Percentiles rank a stretch among this genome's conserved stretches.
Conservation (phyloP, 768 basidiomycete species). For the Boletus coccyginus region DNA sequence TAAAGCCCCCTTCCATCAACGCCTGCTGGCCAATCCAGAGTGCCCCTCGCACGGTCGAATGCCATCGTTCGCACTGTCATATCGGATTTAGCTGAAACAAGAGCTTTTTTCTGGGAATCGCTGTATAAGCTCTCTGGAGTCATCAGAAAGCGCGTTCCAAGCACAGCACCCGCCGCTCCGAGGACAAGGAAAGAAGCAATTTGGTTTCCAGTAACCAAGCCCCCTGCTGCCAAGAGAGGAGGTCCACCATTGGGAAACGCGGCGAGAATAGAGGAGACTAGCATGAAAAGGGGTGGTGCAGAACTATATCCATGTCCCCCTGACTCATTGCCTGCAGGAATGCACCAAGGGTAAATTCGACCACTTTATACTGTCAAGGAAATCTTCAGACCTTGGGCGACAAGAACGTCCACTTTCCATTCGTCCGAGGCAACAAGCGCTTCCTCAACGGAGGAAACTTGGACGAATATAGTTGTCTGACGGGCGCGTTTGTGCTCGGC, state of each 20-base stretch:
- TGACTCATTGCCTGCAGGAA: conserved; percentile 62
- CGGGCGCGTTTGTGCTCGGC: conserved; percentile 35
- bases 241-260: conserved; percentile 42
- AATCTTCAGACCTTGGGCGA: conserved; percentile 64
- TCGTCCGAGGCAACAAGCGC: conserved; percentile 56
- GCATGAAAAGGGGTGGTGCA: conserved; percentile 57
- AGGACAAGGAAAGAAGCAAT: conserved; percentile 62
- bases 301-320: conserved; percentile 69
- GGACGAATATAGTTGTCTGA: conserved; percentile 59
- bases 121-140: conserved; percentile 63
- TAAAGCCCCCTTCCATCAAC: conserved; percentile 53
- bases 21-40: conserved; percentile 56
- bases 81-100: conserved; percentile 45
- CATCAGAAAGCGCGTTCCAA: conserved; percentile 75
- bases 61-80: conserved; percentile 57
- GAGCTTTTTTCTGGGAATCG: conserved; percentile 49
- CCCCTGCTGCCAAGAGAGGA: conserved; percentile 72
- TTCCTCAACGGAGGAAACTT: conserved; percentile 58
- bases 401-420: conserved; percentile 73
- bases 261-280: conserved; percentile 55
- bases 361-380: not conserved
- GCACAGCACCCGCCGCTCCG: conserved; percentile 64
- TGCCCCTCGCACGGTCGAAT: conserved; percentile 58
- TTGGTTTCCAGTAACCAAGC: conserved; percentile 61
- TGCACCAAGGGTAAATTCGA: conserved; percentile 1